Evolutionary conservation across 139 green algal species (phyloP), one percentile per base, ranked within the genome.

Genomic region (Tetraselmis chui): DNA sequence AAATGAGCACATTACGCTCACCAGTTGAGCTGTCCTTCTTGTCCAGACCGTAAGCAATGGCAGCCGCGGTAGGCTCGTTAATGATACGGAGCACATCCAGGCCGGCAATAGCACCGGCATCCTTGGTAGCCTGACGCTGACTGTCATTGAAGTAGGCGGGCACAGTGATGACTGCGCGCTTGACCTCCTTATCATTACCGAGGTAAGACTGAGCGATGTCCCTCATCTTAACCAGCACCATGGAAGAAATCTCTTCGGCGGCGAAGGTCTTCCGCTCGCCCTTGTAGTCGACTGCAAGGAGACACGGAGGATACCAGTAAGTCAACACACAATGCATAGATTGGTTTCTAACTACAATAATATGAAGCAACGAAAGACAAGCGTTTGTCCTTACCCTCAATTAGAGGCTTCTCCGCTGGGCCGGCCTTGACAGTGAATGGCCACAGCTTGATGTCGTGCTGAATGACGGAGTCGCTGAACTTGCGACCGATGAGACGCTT

Each of bases 121-220:
- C 96, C 92, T 99, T 98, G 82, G 95, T 98, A 27, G 95, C 95
- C 91, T 99, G 96, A 32, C 96, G 89, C 91, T 99, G 96, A 27
- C 90, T 94, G 85, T 98, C 96, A 81, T 99, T 99, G 93, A 99
- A 99, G 91, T 99, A 99, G 32, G 96, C 95, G 28, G 96, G 96
- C 59, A 98, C 96, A 1, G 95, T 99, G 81, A 99, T 86, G 5
- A 99, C 96, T 22, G 95, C 96, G 84, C 96, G 92, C 89, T 97
- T 98, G 29, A 98, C 91, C 32, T 92, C 86, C 84, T 93, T 90
- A 2, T 85, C 76, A 1, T 30, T 87, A 32, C 88, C 89, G 1
- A 91, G 80, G 81, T 89, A 97, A 23, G 91, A 87, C 87, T 96
- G 89, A 0, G 96, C 96, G 28, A 91, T 96, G 85, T 98, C 95